These are phyloP conservation scores for Mucor sp. DNA, from an alignment of 371 early-diverging fungal genomes.

Conservation along the genomic window DNA sequence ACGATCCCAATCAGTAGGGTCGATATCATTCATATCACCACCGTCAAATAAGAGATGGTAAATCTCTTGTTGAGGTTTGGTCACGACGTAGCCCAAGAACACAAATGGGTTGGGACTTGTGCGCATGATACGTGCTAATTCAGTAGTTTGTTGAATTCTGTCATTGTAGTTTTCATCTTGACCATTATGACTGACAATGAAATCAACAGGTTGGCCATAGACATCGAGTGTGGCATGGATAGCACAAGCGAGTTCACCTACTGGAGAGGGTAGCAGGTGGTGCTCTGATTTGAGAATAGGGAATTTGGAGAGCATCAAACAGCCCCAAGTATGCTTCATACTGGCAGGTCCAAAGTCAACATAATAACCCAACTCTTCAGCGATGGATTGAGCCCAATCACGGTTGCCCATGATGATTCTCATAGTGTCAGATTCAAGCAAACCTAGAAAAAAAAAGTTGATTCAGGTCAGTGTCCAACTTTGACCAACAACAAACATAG, in stretches of 20 bases:
- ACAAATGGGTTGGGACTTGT: slow-evolving; percentile 75
- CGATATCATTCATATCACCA: slow-evolving; percentile 77
- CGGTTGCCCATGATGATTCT: slow-evolving; percentile 88
- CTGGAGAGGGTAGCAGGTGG: slow-evolving; percentile 80
- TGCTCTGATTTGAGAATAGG: slow-evolving; percentile 75
- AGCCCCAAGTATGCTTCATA: slow-evolving; percentile 88
- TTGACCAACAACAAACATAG: not conserved
- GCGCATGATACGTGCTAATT: slow-evolving; percentile 77
- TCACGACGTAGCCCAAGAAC: slow-evolving; percentile 85
- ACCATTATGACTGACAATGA: slow-evolving; percentile 85
- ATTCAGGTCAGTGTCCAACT: not conserved
- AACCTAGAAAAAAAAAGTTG: slow-evolving; percentile 43
- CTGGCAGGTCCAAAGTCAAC: slow-evolving; percentile 83
- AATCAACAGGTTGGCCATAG: slow-evolving; percentile 78
- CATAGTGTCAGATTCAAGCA: slow-evolving; percentile 80
- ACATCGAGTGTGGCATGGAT: slow-evolving; percentile 87
- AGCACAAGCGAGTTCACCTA: slow-evolving; percentile 84
- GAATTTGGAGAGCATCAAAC: slow-evolving; percentile 83
- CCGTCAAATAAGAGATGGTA: slow-evolving; percentile 69
- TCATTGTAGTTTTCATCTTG: slow-evolving; percentile 82
- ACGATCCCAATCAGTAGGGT: slow-evolving; percentile 76
- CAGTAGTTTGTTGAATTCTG: slow-evolving; percentile 77
- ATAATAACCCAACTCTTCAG: slow-evolving; percentile 78
- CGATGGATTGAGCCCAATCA: slow-evolving; percentile 81
- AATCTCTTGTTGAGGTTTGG: slow-evolving; percentile 66